These are phyloP conservation scores for Amorphotheca resinae DNA, from an alignment of 495 filamentous ascomycete genomes.

Conservation along the genomic window DNA sequence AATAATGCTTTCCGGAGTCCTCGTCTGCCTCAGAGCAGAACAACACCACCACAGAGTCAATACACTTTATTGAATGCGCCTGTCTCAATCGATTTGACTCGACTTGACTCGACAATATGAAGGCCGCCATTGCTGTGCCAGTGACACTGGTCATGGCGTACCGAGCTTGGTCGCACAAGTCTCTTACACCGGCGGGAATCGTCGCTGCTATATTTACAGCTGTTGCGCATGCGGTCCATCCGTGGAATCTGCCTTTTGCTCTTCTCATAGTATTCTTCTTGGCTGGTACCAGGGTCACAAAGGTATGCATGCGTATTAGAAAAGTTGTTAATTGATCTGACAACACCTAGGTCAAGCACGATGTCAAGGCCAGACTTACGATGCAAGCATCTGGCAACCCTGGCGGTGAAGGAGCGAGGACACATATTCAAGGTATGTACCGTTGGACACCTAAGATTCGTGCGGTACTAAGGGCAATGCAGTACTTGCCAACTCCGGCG, in stretches of 20 bases:
- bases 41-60: no score
- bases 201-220: slow-evolving; percentile 59
- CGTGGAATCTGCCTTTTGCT: slow-evolving; percentile 78
- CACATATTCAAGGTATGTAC: slow-evolving; percentile 52
- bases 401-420: slow-evolving; percentile 71
- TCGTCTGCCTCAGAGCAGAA: no score
- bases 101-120: no score
- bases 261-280: slow-evolving; percentile 80
- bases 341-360: slow-evolving; percentile 60
- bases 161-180: slow-evolving; percentile 59
- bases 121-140: slow-evolving; percentile 54
- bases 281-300: slow-evolving; percentile 70
- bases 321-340: slow-evolving; percentile 5
- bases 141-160: slow-evolving; percentile 51
- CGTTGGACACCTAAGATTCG: neutral
- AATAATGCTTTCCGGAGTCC: no score
- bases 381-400: slow-evolving; percentile 55
- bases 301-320: slow-evolving; percentile 32
- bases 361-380: slow-evolving; percentile 71
- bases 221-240: slow-evolving; percentile 69
- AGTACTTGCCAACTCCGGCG: slow-evolving; percentile 77
- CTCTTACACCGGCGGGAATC: slow-evolving; percentile 63
- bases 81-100: no score
- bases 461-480: neutral
- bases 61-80: no score